Conservation (phyloP, 164 flowering plant genomes). For the Cinnamomum chago region DNA sequence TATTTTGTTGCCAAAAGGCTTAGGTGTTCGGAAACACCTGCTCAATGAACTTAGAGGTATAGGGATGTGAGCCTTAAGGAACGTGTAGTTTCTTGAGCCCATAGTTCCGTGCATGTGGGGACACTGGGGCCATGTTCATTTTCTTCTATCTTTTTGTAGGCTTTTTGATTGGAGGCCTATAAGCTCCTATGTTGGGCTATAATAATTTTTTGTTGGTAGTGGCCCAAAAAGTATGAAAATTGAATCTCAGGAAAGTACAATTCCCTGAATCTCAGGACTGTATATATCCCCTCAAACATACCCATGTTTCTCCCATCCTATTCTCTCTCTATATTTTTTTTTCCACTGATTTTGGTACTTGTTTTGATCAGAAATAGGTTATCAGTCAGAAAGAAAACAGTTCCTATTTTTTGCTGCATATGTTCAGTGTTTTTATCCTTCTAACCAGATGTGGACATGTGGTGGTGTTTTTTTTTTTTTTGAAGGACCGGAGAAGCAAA, state of each 20-base stretch:
- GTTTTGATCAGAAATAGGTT: background rate
- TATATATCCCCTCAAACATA: background rate
- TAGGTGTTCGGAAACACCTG: too few species aligned
- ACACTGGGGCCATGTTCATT: background rate
- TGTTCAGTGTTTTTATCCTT: background rate
- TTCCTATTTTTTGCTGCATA: background rate
- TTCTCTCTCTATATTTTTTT: background rate
- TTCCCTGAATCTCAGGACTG: background rate
- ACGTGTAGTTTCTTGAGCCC: background rate
- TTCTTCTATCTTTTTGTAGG: background rate
- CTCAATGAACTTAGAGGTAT: too few species aligned
- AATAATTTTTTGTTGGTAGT: background rate
- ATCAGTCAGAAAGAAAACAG: background rate
- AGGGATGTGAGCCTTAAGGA: too few species aligned
- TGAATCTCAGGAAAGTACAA: background rate
- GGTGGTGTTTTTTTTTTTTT: background rate
- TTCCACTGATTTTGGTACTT: background rate
- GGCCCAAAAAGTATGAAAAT: background rate
- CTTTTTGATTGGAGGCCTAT: background rate
- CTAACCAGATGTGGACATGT: background rate
- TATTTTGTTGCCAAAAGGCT: background rate
- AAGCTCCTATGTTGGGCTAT: background rate
- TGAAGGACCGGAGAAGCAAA: slow-evolving; percentile 49
- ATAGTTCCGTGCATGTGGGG: background rate
- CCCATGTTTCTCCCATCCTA: background rate